Percentiles rank a stretch among this genome's conserved stretches.
Conservation (phyloP, 495 filamentous ascomycete genomes). For the Podospora anserina region DNA sequence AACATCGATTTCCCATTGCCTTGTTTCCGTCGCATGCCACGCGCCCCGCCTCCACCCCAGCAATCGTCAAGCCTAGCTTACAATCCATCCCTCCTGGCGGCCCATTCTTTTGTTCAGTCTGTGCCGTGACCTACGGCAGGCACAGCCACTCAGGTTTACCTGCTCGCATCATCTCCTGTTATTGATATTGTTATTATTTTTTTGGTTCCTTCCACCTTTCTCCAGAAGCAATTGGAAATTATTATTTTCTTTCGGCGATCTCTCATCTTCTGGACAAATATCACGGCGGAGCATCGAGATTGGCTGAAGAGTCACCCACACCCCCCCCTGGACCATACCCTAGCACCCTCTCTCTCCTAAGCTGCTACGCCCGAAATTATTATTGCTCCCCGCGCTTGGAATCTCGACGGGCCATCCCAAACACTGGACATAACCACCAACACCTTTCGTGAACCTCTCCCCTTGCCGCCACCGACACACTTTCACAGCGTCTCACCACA, state of each 20-base stretch:
- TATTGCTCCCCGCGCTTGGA: conserved; percentile 37
- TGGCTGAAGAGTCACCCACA: conserved; percentile 25
- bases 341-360: conserved; percentile 8
- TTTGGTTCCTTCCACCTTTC: conserved; percentile 11
- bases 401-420: conserved; percentile 15
- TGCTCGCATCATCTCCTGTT: conserved; percentile 15
- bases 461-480: conserved; percentile 10
- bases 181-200: neutral
- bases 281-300: conserved; percentile 4
- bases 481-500: conserved; percentile 14
- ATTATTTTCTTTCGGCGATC: conserved; percentile 16
- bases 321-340: conserved; percentile 22
- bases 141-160: conserved; percentile 23
- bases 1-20: conserved; percentile 1
- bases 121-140: conserved; percentile 12
- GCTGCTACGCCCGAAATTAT: conserved; percentile 33
- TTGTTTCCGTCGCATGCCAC: conserved; percentile 19
- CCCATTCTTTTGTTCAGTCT: conserved; percentile 17
- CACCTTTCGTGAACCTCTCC: conserved; percentile 11
- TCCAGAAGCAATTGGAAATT: conserved; percentile 20
- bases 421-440: conserved; percentile 1
- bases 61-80: conserved; percentile 4
- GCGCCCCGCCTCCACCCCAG: conserved; percentile 12
- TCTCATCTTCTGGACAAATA: conserved; percentile 14
- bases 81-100: conserved; percentile 4